These are phyloP conservation scores for Puccinellia tenuiflora DNA, from an alignment of 176 grass and related monocot genomes.

Conservation along the genomic window DNA sequence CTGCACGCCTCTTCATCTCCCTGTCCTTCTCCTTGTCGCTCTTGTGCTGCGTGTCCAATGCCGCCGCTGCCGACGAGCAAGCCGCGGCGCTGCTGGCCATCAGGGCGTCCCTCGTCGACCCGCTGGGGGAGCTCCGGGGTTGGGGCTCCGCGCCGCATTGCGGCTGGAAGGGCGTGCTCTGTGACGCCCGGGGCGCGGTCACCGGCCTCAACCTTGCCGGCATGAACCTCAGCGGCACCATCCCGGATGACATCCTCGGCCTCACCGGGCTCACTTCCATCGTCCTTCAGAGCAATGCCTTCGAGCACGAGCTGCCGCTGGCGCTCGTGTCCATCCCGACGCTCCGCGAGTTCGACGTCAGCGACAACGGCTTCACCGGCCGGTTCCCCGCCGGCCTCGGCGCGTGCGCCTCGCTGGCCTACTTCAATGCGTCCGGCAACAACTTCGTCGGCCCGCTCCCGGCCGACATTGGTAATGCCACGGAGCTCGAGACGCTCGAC, in stretches of 20 bases:
- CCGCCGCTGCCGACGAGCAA: conserved; percentile 30
- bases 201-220: conserved; percentile 64
- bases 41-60: conserved; percentile 44
- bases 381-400: conserved; percentile 67
- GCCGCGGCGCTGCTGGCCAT: conserved; percentile 51
- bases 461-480: conserved; percentile 52
- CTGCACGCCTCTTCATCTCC: conserved; percentile 36
- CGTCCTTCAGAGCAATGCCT: conserved; percentile 66
- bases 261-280: conserved; percentile 58
- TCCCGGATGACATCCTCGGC: conserved; percentile 50
- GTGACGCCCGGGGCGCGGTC: conserved; percentile 55
- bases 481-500: conserved; percentile 58
- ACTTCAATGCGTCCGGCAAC: conserved; percentile 87
- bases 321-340: conserved; percentile 42
- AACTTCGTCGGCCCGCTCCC: conserved; percentile 83
- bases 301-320: conserved; percentile 43
- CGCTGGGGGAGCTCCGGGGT: conserved; percentile 37
- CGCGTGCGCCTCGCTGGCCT: conserved; percentile 25
- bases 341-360: conserved; percentile 62
- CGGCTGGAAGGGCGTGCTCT: conserved; percentile 67
- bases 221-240: conserved; percentile 69
- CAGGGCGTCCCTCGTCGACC: conserved; percentile 60
- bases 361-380: conserved; percentile 85
- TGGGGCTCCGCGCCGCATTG: conserved; percentile 57
- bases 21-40: conserved; percentile 41